phyloP scores from a whole-genome alignment of 2,329 filamentous ascomycete species.

The Ceratocystis cubensis region DNA sequence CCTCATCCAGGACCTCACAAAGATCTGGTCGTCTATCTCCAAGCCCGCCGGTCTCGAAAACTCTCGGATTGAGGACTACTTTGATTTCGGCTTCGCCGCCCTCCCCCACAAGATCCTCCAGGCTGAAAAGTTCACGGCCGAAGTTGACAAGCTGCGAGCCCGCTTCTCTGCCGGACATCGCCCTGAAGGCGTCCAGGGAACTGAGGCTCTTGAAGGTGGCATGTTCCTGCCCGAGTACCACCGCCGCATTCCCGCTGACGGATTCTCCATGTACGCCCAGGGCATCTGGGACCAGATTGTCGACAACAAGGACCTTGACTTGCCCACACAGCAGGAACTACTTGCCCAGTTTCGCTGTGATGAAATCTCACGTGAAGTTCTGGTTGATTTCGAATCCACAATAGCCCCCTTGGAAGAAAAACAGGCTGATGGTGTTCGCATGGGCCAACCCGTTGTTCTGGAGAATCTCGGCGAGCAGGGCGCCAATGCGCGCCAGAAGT shows the following conservation, averaged over 20 bases:
- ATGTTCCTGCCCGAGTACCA: conserved; percentile 93
- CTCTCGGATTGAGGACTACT: conserved; percentile 89
- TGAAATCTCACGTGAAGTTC: conserved; percentile 83
- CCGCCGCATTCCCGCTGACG: conserved; percentile 86
- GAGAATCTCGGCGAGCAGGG: conserved; percentile 62
- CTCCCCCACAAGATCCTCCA: conserved; percentile 95
- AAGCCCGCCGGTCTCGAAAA: conserved; percentile 82
- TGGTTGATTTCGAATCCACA: conserved; percentile 69
- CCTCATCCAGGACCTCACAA: conserved; percentile 74
- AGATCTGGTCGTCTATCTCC: conserved; percentile 85
- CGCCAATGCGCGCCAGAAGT: conserved; percentile 55
- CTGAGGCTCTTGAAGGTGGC: conserved; percentile 58
- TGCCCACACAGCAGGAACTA: conserved; percentile 93
- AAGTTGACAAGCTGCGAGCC: conserved; percentile 65
- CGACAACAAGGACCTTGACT: conserved; percentile 92
- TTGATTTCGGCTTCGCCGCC: conserved; percentile 93
- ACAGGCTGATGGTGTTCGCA: conserved; percentile 59
- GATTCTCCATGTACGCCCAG: conserved; percentile 87
- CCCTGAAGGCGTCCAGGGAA: conserved; percentile 48
- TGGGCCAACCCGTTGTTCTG: conserved; percentile 63
- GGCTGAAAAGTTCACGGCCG: conserved; percentile 74
- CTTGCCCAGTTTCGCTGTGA: conserved; percentile 96
- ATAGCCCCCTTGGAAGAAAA: conserved; percentile 75
- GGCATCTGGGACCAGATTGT: conserved; percentile 98
- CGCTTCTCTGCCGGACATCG: conserved; percentile 75